phyloP scores from a whole-genome alignment of 805 yeast species.

The Starmerella khaoyaiensis region DNA sequence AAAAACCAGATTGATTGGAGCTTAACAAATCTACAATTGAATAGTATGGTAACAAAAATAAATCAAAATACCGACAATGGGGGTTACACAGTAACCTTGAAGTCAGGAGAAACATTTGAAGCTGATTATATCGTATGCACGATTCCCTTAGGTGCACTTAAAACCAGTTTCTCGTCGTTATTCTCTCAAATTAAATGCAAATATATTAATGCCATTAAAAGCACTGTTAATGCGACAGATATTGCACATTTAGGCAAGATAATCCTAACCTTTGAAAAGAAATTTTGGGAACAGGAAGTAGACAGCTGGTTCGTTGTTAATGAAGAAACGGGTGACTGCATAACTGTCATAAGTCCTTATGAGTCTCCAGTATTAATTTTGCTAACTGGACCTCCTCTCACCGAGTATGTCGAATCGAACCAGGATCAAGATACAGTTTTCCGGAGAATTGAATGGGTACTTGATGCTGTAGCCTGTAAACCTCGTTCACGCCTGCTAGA shows the following conservation, averaged over 20 bases:
- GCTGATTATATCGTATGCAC: conserved; percentile 57
- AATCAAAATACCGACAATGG: conserved; percentile 8
- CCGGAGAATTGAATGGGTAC: conserved; percentile 44
- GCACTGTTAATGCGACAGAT: conserved; percentile 37
- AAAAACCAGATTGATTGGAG: conserved; percentile 29
- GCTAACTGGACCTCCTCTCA: conserved; percentile 60
- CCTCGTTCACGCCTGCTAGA: conserved; percentile 32
- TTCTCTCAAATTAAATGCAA: conserved; percentile 22
- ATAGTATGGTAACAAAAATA: conserved; percentile 37
- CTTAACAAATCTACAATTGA: conserved; percentile 29
- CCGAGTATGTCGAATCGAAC: conserved; percentile 42
- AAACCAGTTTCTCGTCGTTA: conserved; percentile 12
- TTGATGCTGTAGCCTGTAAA: conserved; percentile 23
- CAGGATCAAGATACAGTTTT: conserved; percentile 44
- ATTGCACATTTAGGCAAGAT: conserved; percentile 66
- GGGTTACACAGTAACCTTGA: background rate
- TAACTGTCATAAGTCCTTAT: conserved; percentile 47
- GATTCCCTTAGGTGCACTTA: conserved; percentile 62
- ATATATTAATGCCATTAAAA: conserved; percentile 19
- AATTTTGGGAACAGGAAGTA: conserved; percentile 46
- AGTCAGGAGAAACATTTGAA: conserved; percentile 15
- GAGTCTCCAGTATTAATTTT: conserved; percentile 37
- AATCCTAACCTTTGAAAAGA: conserved; percentile 47
- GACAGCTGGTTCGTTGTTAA: conserved; percentile 23
- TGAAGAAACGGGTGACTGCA: conserved; percentile 43